Percentiles rank a stretch among this genome's conserved stretches.
These are phyloP conservation scores for Diplodia intermedia DNA, from an alignment of 2,329 filamentous ascomycete species.

Conservation along the genomic window DNA sequence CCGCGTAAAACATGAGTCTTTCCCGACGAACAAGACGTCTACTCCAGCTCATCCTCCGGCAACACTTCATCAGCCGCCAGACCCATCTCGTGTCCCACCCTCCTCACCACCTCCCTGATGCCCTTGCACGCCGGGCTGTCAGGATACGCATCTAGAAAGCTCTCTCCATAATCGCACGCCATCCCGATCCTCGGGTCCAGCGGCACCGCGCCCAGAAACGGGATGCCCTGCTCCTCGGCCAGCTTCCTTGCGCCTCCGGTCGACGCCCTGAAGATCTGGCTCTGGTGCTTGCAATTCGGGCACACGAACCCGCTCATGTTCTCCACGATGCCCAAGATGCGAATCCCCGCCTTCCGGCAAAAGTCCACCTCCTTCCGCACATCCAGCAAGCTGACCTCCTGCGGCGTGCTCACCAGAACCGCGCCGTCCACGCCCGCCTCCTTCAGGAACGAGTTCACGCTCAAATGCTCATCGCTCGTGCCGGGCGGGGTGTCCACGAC, in stretches of 20 bases:
- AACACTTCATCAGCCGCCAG: slow-evolving; percentile 42
- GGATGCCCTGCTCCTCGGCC: slow-evolving; percentile 84
- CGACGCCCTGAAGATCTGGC: slow-evolving; percentile 86
- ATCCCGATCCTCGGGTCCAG: slow-evolving; percentile 93
- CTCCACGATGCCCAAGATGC: slow-evolving; percentile 87
- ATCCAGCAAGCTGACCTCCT: slow-evolving; percentile 90
- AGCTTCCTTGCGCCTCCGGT: slow-evolving; percentile 85
- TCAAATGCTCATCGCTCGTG: slow-evolving; percentile 93
- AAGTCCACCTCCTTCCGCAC: slow-evolving; percentile 98
- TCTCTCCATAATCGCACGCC: slow-evolving; percentile 97
- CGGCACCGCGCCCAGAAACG: slow-evolving; percentile 88
- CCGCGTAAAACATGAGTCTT: not conserved
- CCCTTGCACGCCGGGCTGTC: slow-evolving; percentile 90
- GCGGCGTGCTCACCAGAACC: slow-evolving; percentile 90
- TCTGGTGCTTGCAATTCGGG: slow-evolving; percentile 81
- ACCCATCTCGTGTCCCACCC: slow-evolving; percentile 62
- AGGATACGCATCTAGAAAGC: slow-evolving; percentile 91
- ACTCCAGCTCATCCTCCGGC: slow-evolving; percentile 31
- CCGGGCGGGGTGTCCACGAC: slow-evolving; percentile 95
- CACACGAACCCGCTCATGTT: slow-evolving; percentile 99
- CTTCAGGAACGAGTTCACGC: slow-evolving; percentile 88
- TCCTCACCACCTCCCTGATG: slow-evolving; percentile 78
- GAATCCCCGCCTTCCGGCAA: slow-evolving; percentile 91
- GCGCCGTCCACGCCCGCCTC: slow-evolving; percentile 93
- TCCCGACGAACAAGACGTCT: not conserved